Base-by-base conservation (phyloP, 495 filamentous ascomycete genomes). In the Penicillium cataractarum region DNA sequence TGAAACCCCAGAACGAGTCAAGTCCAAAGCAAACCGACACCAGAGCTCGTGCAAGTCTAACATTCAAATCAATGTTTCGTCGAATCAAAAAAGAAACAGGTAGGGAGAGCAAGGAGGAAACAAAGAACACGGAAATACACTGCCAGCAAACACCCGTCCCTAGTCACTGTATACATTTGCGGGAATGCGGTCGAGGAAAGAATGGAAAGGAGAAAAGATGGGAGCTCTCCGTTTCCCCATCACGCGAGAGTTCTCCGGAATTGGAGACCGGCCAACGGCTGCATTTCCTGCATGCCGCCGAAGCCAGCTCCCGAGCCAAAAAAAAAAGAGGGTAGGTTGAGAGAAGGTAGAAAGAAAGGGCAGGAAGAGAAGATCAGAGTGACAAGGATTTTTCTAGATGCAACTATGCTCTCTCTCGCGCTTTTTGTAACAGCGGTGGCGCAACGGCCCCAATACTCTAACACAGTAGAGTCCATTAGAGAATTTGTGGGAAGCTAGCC, bases 231-330 rank as follows among this genome's bases (percentile, higher is more conserved):
- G 42, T 64, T 65, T 60, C 44, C n/a, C 58, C 39, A 62, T 60
- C 31, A 54, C 24, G 26, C 40, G 51, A 50, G 55, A n/a, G n/a
- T n/a, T 19, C 57, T 40, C 37, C 33, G 55, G 49, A 63, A 65
- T 60, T 27, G 54, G 62, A 29, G 40, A 58, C 65, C 42, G 57
- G 66, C 60, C 58, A 72, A 60, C 64, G 66, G 74, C 67, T 61
- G 67, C 68, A 75, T 74, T 76, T 49, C 72, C 74, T 73, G 75
- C 71, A 76, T 74, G 74, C 71, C 64, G 71, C 74, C 70, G 67
- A 62, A 63, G 58, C 72, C 52, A 60, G 60, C 58, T 26, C 58
- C 32, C 31, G 32, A 53, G 21, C 49, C 31, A 29, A 49, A 52
- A 17, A 31, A 39, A 22, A 29, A n/a, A n/a, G n/a, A 35, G 31